These are phyloP conservation scores for Tympanopsis confertula DNA, from an alignment of 2,329 filamentous ascomycete species.

Conservation along the genomic window DNA sequence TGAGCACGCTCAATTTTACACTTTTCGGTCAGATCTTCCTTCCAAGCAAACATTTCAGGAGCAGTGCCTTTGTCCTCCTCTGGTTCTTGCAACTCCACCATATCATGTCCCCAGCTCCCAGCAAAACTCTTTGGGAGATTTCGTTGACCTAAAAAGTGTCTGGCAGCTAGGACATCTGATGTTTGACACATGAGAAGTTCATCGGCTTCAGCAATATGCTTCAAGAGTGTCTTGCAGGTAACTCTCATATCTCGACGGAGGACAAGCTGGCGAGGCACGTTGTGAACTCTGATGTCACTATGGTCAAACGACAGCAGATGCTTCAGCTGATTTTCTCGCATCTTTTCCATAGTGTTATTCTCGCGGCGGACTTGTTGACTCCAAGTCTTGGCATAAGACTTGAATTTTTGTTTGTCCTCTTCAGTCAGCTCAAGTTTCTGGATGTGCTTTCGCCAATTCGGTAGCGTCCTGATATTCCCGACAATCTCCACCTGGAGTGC, in stretches of 20 bases:
- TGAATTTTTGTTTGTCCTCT: not conserved
- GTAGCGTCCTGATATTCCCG: slow-evolving; percentile 13
- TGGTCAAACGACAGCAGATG: slow-evolving; percentile 18
- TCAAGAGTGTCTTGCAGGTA: too few species aligned
- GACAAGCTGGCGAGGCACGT: not conserved
- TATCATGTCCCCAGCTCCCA: too few species aligned
- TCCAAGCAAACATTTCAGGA: too few species aligned
- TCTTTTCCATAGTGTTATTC: slow-evolving; percentile 13
- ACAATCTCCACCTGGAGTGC: slow-evolving; percentile 20
- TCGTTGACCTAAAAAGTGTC: not conserved
- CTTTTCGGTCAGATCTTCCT: too few species aligned
- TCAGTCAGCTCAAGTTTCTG: not conserved
- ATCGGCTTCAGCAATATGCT: too few species aligned
- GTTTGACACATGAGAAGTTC: not conserved
- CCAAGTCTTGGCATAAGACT: not conserved
- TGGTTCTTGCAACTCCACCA: too few species aligned
- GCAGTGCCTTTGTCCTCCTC: too few species aligned
- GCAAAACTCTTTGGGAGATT: not conserved
- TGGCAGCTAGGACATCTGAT: not conserved
- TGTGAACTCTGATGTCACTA: slow-evolving; percentile 5
- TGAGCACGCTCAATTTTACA: too few species aligned
- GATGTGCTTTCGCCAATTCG: not conserved
- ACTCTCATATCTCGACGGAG: not conserved
- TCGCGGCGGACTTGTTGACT: slow-evolving; percentile 8
- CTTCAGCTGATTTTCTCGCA: slow-evolving; percentile 18